Base-by-base conservation (phyloP, 2,329 filamentous ascomycete species). In the Periconia macrospinosa region DNA sequence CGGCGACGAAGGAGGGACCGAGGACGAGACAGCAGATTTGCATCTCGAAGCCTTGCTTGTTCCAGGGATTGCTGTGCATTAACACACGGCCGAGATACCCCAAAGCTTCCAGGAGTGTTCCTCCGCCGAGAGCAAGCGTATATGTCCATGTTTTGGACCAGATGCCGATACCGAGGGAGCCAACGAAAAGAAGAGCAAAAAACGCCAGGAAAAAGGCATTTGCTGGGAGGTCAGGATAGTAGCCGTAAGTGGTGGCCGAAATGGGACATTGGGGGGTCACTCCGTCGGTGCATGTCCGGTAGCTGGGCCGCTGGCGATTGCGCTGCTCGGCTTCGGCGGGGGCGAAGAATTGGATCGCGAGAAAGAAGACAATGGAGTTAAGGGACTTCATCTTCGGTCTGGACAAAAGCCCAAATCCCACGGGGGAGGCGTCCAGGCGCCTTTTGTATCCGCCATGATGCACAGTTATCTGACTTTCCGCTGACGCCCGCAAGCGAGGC, bases 1-100 rank as follows among this genome's bases (percentile, higher is more conserved):
- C 84, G 7, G 79, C 79, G 50, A 81, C 67, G 66, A 83, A 86
- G 18, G 80, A 83, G 7, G 82, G 83, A 0, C 78, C 80, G 30
- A 86, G 79, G 42, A 83, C 82, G 19, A 86, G 69, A 53, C 77
- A 79, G 59, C 81, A 79, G 48, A 86, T 81, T 57, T 85, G 82
- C n/a, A 80, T 77, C 57, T 68, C 61, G 55, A 86, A 86, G 0
- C 75, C 77, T 17, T 72, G 59, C 2, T 70, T 59, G 37, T 73
- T 68, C 70, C 81, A 86, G 0, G 82, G 80, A 59, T 85, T 81
- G 47, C 75, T 60, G 67, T 81, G 71, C 68, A 86, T 75, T 57
- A 82, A 67, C 30, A 86, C 64, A 19, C 83, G 77, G 2, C 81
- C 83, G 13, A 76, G 72, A 61, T 87, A 87, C 9, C 85, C 85